Evolutionary conservation across 1,139 yeast species (phyloP).

Genomic region (Sugiyamaella castrensis): DNA sequence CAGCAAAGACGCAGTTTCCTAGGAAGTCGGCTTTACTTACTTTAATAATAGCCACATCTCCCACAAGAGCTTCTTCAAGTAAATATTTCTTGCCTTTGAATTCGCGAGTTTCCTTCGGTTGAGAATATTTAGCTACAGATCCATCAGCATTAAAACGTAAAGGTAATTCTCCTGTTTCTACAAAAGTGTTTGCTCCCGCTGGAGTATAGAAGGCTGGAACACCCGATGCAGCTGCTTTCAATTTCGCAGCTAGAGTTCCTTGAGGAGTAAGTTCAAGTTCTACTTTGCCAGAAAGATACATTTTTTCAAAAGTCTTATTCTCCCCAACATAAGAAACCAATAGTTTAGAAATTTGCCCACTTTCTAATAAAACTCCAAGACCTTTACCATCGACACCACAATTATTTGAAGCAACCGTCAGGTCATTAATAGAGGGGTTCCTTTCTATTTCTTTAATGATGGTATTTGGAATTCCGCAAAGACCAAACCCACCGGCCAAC

Average conservation of each 20-base stretch:
- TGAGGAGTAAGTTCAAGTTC: conserved; percentile 52
- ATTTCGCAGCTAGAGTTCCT: conserved; percentile 50
- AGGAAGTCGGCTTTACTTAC: conserved; percentile 43
- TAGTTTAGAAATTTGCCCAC: conserved; percentile 47
- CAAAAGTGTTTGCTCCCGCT: conserved; percentile 50
- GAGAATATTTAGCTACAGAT: conserved; percentile 37
- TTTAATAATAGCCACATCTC: conserved; percentile 44
- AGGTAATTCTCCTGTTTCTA: conserved; percentile 50
- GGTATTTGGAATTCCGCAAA: conserved; percentile 49
- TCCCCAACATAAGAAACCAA: conserved; percentile 49
- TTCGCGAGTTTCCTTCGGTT: conserved; percentile 41
- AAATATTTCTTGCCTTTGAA: conserved; percentile 42
- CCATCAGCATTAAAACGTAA: conserved; percentile 40
- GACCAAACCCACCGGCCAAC: conserved; percentile 52
- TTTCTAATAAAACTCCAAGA: conserved; percentile 42
- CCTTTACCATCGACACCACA: conserved; percentile 51
- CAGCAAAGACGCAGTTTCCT: conserved; percentile 45
- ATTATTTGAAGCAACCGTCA: conserved; percentile 51
- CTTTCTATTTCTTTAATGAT: conserved; percentile 41
- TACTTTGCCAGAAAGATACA: conserved; percentile 44
- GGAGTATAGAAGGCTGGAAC: conserved; percentile 51
- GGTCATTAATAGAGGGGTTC: conserved; percentile 36
- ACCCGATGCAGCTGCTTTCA: conserved; percentile 50
- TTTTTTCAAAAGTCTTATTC: conserved; percentile 43
- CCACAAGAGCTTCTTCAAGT: conserved; percentile 42